phyloP scores from a whole-genome alignment of 2,329 filamentous ascomycete genomes.

The Trichothecium sympodiale region DNA sequence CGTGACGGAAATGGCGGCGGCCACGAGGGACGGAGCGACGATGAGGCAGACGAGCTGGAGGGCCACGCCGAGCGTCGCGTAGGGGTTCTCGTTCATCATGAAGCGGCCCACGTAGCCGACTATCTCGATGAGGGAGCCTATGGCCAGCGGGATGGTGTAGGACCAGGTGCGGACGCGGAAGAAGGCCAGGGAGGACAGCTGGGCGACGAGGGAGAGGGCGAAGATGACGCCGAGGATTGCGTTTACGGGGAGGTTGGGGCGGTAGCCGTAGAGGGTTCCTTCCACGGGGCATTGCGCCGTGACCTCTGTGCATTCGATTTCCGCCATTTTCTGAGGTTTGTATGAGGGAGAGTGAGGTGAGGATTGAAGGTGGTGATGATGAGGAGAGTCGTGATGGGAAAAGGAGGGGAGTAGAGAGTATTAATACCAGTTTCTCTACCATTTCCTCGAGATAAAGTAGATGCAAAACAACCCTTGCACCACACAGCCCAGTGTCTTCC shows the following conservation, averaged over 20 bases:
- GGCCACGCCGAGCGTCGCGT: slow-evolving; percentile 25
- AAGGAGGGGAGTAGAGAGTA: no score
- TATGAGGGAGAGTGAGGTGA: no score
- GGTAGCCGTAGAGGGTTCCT: slow-evolving; percentile 12
- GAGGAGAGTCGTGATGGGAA: no score
- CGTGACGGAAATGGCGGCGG: slow-evolving; percentile 33
- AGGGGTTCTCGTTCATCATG: slow-evolving; percentile 27
- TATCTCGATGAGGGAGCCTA: slow-evolving; percentile 27
- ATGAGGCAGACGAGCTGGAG: slow-evolving; percentile 29
- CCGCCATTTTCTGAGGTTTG: no score
- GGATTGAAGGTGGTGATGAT: no score
- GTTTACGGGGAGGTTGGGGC: no score
- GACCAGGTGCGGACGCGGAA: slow-evolving; percentile 17
- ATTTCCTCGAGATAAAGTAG: no score
- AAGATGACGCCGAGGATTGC: slow-evolving; percentile 4
- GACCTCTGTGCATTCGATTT: slow-evolving; percentile 11
- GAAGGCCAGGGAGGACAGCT: slow-evolving; percentile 19
- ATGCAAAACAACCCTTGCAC: no score
- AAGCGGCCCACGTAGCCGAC: slow-evolving; percentile 30
- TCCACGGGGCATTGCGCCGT: slow-evolving; percentile 14
- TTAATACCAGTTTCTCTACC: no score
- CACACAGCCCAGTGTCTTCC: no score
- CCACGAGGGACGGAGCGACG: slow-evolving; percentile 29
- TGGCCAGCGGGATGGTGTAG: slow-evolving; percentile 19
- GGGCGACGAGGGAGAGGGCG: slow-evolving; percentile 18